Conservation (phyloP, 2,329 filamentous ascomycete species). For the Grosmannia huntii region DNA sequence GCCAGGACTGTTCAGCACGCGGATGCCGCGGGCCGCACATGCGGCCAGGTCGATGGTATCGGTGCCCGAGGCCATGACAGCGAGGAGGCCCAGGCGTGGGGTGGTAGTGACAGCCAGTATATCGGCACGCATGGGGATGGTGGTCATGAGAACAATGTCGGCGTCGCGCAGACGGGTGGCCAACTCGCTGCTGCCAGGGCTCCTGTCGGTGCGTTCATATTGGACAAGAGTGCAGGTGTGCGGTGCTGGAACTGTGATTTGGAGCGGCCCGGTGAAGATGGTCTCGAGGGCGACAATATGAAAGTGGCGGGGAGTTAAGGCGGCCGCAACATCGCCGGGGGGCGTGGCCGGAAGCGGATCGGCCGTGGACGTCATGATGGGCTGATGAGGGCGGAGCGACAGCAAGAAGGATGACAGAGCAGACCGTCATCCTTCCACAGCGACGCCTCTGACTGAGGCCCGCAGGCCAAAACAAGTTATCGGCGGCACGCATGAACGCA, state of each 20-base stretch:
- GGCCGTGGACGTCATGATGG: not conserved
- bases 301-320: constrained; percentile 10
- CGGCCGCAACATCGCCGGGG: not conserved
- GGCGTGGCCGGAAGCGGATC: not conserved
- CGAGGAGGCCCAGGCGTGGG: constrained; percentile 19
- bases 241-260: constrained; percentile 9
- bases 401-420: not conserved
- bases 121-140: constrained; percentile 17
- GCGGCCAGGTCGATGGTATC: constrained; percentile 15
- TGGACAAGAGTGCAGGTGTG: constrained; percentile 18
- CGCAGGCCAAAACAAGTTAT: not conserved
- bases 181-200: constrained; percentile 13
- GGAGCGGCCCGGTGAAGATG: constrained; percentile 17
- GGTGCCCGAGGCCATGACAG: constrained; percentile 16
- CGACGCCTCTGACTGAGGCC: not conserved
- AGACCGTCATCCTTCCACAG: too few relatives aligned
- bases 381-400: not conserved
- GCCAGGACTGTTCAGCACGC: constrained; percentile 16
- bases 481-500: not conserved
- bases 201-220: constrained; percentile 14
- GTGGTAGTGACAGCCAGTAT: constrained; percentile 11
- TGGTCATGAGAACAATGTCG: constrained; percentile 22
- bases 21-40: constrained; percentile 13
- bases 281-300: constrained; percentile 21
- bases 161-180: constrained; percentile 19